Evolutionary conservation across 345 rosid genomes (phyloP).

Genomic region (Populus euphratica): DNA sequence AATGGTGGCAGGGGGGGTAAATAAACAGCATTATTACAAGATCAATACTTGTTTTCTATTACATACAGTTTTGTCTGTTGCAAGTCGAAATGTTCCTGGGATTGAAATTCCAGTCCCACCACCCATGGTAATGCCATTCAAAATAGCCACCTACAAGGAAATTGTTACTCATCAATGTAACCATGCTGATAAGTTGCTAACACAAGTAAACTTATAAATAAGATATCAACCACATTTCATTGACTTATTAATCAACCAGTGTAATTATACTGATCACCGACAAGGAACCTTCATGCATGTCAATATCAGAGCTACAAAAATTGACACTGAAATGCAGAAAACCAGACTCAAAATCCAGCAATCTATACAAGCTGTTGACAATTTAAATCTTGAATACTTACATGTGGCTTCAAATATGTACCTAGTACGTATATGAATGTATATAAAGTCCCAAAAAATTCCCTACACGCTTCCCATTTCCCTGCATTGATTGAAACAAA

Average conservation of each 20-base stretch:
- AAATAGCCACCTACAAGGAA: slow-evolving; percentile 62
- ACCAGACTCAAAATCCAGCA: not conserved
- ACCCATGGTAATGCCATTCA: slow-evolving; percentile 92
- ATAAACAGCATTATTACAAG: no score
- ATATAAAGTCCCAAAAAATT: slow-evolving; percentile 51
- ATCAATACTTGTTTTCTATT: not conserved
- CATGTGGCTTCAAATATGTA: slow-evolving; percentile 72
- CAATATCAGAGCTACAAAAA: no score
- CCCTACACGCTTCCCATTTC: slow-evolving; percentile 39
- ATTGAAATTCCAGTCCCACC: slow-evolving; percentile 95
- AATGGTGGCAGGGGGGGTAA: no score
- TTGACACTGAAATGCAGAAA: not conserved
- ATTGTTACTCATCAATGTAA: not conserved
- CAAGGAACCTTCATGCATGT: no score
- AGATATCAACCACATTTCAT: not conserved
- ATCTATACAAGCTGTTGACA: not conserved
- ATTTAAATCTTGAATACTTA: slow-evolving; percentile 31
- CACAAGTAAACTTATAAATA: not conserved
- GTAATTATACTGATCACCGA: not conserved
- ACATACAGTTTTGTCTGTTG: slow-evolving; percentile 78
- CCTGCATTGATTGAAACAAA: slow-evolving; percentile 39
- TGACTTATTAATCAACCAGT: not conserved
- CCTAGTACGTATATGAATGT: slow-evolving; percentile 52
- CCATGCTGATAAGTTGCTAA: not conserved
- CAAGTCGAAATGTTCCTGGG: slow-evolving; percentile 82